Evolutionary conservation across 768 basidiomycete genomes (phyloP), one percentile per base, ranked within the genome.

Genomic region (Sporobolomyces pararoseus): DNA sequence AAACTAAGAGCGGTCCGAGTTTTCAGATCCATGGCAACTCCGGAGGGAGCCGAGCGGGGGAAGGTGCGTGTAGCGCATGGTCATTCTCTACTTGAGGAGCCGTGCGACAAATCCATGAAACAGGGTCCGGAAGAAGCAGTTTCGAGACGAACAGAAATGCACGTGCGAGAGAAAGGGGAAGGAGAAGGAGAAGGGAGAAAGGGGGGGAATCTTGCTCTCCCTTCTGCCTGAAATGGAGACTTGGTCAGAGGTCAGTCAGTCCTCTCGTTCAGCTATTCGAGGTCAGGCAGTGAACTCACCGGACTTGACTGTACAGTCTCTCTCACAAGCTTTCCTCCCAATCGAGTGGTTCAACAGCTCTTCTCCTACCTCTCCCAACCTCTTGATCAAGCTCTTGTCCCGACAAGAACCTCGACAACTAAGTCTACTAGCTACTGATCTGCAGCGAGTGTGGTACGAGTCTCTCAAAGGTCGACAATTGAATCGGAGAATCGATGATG

Each of bases 371-470:
- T n/a, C n/a, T 4, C 4, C 27, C n/a, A 59, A 59, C 23, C 63
- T 70, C 27, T 42, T 70, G 42, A 21, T 70, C 44, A 70, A 70
- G 58, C 51, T 65, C 23, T 29, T 65, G 4, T 35, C 47, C 52
- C 16, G 9, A 2, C 35, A 25, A 12, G 32, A 64, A 12, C 13
- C 37, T 3, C 31, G 19, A 6, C 4, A 16, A 0, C 52, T 70
- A 10, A 9, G 63, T 10, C 13, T 70, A 42, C 29, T 65, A 25
- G 68, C 68, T 5, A 61, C 58, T 10, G 68, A 65, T 52, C 34
- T 65, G 25, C 29, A 35, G 1, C 17, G 19, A 27, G 68, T 70
- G 21, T 63, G 35, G 34, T 65, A 65, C 37, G 68, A 70, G n/a
- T 13, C 32, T 21, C 52, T 70, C 13, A 61, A 39, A 23, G 34